Conservation (phyloP, 2,329 filamentous ascomycete species). For the Phaeophleospora eucalypticola region DNA sequence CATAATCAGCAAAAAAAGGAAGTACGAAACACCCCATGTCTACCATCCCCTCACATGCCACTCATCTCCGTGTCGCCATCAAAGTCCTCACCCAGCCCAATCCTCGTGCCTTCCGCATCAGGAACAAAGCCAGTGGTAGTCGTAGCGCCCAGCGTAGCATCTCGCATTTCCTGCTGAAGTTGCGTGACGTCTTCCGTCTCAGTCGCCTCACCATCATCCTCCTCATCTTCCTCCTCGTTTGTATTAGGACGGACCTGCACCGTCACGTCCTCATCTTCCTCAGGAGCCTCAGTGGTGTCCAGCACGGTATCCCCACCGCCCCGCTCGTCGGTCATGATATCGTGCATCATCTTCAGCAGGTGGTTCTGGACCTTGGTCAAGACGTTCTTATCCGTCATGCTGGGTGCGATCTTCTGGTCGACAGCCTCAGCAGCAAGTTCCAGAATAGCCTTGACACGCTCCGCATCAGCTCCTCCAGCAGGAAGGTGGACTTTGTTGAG, state of each 20-base stretch:
- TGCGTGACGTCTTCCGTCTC: constrained; percentile 25
- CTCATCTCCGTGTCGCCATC: constrained; percentile 21
- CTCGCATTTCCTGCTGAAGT: constrained; percentile 25
- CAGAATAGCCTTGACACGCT: constrained; percentile 37
- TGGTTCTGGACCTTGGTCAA: constrained; percentile 51
- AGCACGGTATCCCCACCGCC: constrained; percentile 31
- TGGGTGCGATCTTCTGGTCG: constrained; percentile 48
- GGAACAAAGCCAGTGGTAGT: constrained; percentile 27
- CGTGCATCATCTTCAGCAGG: constrained; percentile 53
- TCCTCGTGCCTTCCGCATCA: constrained; percentile 36
- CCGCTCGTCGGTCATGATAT: constrained; percentile 31
- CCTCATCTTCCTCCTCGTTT: constrained; percentile 4
- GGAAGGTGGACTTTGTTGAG: constrained; percentile 79
- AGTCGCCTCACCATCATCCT: constrained; percentile 15
- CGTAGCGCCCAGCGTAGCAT: constrained; percentile 23
- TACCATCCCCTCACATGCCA: constrained; percentile 20
- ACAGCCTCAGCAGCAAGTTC: constrained; percentile 46
- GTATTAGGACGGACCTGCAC: constrained; percentile 2
- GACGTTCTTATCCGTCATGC: constrained; percentile 50
- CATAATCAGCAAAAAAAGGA: neutral
- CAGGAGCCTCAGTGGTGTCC: constrained; percentile 23
- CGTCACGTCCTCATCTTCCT: constrained; percentile 15
- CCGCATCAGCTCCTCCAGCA: constrained; percentile 36
- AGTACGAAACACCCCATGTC: neutral
- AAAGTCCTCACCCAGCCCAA: constrained; percentile 23